A percentile compares a stretch with the other conserved stretches of the same genome.
These are phyloP conservation scores for Peniophora sp. DNA, from an alignment of 1,284 basidiomycete species.

Conservation along the genomic window DNA sequence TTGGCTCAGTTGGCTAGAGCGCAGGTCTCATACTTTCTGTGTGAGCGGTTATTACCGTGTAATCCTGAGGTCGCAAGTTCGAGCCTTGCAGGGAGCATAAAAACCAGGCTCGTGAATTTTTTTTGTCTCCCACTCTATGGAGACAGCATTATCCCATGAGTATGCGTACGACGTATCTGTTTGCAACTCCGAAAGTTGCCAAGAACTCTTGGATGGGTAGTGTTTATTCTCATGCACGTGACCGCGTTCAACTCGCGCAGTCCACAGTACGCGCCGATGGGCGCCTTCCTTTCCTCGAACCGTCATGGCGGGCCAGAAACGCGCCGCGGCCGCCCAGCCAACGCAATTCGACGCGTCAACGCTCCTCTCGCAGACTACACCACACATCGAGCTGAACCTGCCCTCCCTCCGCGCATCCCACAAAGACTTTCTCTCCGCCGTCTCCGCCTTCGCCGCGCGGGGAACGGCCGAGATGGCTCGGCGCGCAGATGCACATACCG, in stretches of 20 bases:
- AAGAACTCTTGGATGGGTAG: too few relatives aligned
- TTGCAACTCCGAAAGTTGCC: too few relatives aligned
- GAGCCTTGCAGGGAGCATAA: constrained; percentile 19
- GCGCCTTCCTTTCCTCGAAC: too few relatives aligned
- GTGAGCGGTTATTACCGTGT: background rate
- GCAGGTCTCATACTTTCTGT: background rate
- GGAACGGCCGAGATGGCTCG: background rate
- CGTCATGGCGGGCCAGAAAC: too few relatives aligned
- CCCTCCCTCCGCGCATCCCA: background rate
- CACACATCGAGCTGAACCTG: background rate
- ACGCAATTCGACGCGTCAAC: background rate
- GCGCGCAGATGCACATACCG: background rate
- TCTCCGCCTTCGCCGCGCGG: background rate
- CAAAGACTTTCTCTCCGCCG: background rate
- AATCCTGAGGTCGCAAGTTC: constrained; percentile 24
- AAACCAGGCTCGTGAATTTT: too few relatives aligned
- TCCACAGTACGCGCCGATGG: too few relatives aligned
- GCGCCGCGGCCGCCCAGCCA: background rate
- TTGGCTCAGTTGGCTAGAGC: constrained; percentile 1
- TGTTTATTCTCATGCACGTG: too few relatives aligned
- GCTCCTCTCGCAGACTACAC: background rate
- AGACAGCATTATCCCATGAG: too few relatives aligned
- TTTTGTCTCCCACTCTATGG: too few relatives aligned
- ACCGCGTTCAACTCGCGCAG: too few relatives aligned
- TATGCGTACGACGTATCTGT: too few relatives aligned